Evolutionary conservation across 306 rosid genomes (phyloP).

Genomic region (Trifolium dubium): DNA sequence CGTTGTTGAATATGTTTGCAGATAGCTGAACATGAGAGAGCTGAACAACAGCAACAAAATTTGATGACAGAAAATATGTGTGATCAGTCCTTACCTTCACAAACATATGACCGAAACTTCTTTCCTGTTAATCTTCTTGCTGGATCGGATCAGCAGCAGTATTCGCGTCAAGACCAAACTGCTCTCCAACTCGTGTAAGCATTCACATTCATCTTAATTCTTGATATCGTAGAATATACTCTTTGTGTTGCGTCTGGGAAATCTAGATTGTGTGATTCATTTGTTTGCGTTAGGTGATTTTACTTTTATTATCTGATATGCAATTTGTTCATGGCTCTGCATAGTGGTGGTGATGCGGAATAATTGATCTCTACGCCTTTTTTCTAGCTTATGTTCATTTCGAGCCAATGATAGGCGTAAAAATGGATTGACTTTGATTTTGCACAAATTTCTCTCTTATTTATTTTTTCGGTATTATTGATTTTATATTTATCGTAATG

Average conservation of each 20-base stretch:
- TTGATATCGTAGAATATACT: too few relatives aligned
- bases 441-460: too few relatives aligned
- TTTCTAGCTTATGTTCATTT: background rate
- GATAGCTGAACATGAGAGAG: constrained; percentile 87
- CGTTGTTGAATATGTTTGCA: constrained; percentile 31
- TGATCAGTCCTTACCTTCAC: constrained; percentile 54
- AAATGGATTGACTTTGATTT: too few relatives aligned
- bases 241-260: too few relatives aligned
- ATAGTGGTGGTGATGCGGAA: background rate
- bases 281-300: too few relatives aligned
- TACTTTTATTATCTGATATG: too few relatives aligned
- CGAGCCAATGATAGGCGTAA: too few relatives aligned
- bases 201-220: background rate
- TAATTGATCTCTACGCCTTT: background rate
- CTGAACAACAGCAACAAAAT: constrained; percentile 57
- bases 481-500: too few relatives aligned
- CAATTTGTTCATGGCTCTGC: background rate
- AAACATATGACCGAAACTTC: constrained; percentile 61
- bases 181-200: constrained; percentile 86
- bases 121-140: constrained; percentile 62
- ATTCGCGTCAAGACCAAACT: constrained; percentile 68
- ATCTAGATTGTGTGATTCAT: too few relatives aligned
- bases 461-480: too few relatives aligned
- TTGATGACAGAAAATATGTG: constrained; percentile 61
- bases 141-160: constrained; percentile 57